Evolutionary conservation across 192 early-diverging fungal genomes (phyloP), one percentile per base, ranked within the genome.

Genomic region (Entomortierella chlamydospora): DNA sequence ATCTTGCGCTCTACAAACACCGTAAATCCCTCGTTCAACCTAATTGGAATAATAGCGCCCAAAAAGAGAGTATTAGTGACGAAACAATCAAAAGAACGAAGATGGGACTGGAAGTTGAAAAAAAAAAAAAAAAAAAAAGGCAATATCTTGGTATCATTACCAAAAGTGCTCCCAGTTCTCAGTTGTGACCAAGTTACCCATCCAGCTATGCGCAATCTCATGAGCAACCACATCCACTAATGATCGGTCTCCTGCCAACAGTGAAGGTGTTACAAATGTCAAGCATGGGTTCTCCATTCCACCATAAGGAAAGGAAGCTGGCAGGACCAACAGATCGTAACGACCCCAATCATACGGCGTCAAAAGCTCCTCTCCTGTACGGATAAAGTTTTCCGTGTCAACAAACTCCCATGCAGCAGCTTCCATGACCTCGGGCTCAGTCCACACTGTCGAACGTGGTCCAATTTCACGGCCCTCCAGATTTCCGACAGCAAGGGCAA

Each of bases 231-330:
- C 96, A 78, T 98, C 95, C 2, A 96, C 95, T 47, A 97, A 87
- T 33, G 92, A 93, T 37, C 92, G 88, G 81, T 99, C 98, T 61
- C 97, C 96, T 29, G 97, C 97, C 41, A 99, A 84, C 37, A 99
- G 85, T 11, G 95, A 95, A 28, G 98, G 98, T 45, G 98, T 99
- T 18, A 98, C 96, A 89, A 98, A 99, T 0, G 98, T 98, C 64
- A 97, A 79, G 71, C 95, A 97, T 5, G 98, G 98, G 81, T 99
- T 99, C 86, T 99, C 94, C 93, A 97, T 97, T 47, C 95, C 93
- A 41, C 71, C 71, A 53, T 92, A 95, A 11, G 93, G 93, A 84
- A 95, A 95, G 12, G 90, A 92, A 42, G 93, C 86, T 28, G 95
- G 95, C 51, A 98, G 84, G 34, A 97, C 90, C 42, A 98, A 86